phyloP scores from a whole-genome alignment of 768 basidiomycete genomes.

The Piloderma croceum region DNA sequence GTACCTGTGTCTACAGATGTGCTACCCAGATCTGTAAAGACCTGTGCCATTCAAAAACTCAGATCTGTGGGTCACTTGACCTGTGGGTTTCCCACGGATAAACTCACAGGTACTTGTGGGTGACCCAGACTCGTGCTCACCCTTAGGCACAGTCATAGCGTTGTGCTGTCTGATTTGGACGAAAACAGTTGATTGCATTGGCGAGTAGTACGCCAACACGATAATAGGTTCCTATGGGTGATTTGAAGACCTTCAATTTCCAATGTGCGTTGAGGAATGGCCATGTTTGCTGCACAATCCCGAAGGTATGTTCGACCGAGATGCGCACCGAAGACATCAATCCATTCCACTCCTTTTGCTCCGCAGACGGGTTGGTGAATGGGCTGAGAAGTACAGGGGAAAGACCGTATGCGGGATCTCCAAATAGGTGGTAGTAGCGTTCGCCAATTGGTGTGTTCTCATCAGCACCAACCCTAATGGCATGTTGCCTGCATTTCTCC shows the following conservation, averaged over 20 bases:
- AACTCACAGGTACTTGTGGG: no score
- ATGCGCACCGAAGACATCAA: constrained; percentile 19
- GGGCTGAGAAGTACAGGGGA: constrained; percentile 12
- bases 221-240: constrained; percentile 23
- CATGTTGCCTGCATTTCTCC: constrained; percentile 5
- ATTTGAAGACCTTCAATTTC: constrained; percentile 13
- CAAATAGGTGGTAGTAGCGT: constrained; percentile 16
- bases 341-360: constrained; percentile 20
- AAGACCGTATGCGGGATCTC: constrained; percentile 19
- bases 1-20: no score
- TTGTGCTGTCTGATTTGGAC: constrained; percentile 20
- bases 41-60: no score
- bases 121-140: no score
- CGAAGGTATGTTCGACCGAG: constrained; percentile 27
- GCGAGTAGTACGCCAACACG: constrained; percentile 18
- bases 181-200: constrained; percentile 21
- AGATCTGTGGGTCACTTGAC: no score
- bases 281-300: constrained; percentile 13
- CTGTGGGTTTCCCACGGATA: no score
- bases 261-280: constrained; percentile 20
- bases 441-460: constrained; percentile 4
- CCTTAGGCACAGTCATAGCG: constrained; percentile 15
- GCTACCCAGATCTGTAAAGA: no score
- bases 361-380: no score
- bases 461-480: constrained; percentile 6